These are phyloP conservation scores for Cutaneotrichosporon cutaneum DNA, from an alignment of 1,284 basidiomycete genomes.

Conservation along the genomic window DNA sequence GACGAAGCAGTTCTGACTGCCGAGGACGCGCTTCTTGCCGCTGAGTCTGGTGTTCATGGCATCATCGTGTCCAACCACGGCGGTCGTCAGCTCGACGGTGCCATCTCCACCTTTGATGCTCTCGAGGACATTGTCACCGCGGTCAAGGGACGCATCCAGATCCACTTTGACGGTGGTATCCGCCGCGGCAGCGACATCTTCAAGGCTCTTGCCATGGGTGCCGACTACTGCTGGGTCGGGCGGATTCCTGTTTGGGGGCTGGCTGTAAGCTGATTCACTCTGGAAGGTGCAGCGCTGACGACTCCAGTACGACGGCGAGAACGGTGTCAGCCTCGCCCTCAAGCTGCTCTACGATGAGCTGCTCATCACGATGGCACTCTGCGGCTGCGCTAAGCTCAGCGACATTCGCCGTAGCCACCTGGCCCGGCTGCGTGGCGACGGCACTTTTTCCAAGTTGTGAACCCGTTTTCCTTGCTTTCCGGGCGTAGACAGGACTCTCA, in stretches of 20 bases:
- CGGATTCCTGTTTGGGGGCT: conserved; percentile 32
- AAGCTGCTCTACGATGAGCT: conserved; percentile 29
- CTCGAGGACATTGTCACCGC: conserved; percentile 32
- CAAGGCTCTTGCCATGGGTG: conserved; percentile 44
- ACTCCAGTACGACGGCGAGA: conserved; percentile 23
- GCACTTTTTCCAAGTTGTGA: conserved; percentile 14
- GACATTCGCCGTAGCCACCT: conserved; percentile 27
- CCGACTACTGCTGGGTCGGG: conserved; percentile 36
- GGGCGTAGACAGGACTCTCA: not conserved
- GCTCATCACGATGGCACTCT: conserved; percentile 25
- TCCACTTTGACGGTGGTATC: conserved; percentile 43
- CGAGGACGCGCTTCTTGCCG: conserved; percentile 38
- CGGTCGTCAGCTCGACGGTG: conserved; percentile 44
- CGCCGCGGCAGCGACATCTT: conserved; percentile 40
- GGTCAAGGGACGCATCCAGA: conserved; percentile 32
- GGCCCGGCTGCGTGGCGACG: conserved; percentile 20
- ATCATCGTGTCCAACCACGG: conserved; percentile 41
- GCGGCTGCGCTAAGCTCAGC: conserved; percentile 24
- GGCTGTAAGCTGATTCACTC: conserved; percentile 11
- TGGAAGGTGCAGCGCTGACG: not conserved
- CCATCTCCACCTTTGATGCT: conserved; percentile 30
- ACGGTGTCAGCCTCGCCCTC: conserved; percentile 25
- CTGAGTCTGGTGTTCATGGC: conserved; percentile 35
- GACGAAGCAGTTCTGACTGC: conserved; percentile 19
- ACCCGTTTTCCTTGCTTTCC: not conserved